phyloP scores from a whole-genome alignment of 2,329 filamentous ascomycete species.

The Colletotrichum siamense region DNA sequence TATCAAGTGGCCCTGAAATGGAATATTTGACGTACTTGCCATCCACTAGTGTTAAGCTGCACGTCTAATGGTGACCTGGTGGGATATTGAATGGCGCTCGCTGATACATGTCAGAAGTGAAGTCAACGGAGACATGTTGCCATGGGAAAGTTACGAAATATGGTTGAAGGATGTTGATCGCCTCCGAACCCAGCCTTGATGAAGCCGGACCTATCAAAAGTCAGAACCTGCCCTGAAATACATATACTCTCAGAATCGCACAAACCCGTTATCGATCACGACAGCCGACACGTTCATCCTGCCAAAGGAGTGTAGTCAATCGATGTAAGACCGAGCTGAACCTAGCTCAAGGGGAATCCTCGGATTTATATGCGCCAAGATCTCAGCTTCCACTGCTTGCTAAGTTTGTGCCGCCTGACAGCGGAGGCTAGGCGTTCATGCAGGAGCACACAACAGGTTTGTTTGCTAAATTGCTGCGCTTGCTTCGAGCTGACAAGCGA shows the following conservation, averaged over 20 bases:
- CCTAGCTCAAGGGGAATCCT: not conserved
- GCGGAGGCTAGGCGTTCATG: not conserved
- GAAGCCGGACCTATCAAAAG: not conserved
- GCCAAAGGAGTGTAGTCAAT: not conserved
- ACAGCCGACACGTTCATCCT: not conserved
- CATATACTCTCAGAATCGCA: not conserved
- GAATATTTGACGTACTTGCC: not conserved
- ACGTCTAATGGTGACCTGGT: not conserved
- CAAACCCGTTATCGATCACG: not conserved
- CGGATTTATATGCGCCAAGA: not conserved
- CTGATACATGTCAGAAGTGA: not conserved
- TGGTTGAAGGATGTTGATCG: not conserved
- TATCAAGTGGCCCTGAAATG: not conserved
- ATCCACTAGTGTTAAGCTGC: not conserved
- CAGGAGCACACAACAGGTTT: not conserved
- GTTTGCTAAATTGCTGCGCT: not conserved
- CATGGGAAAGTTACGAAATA: not conserved
- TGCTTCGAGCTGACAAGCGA: not conserved
- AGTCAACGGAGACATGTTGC: not conserved
- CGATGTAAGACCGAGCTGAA: not conserved
- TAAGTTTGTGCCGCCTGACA: not conserved
- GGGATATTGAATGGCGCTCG: not conserved
- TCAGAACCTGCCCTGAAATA: rapidly evolving
- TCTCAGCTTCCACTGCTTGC: not conserved
- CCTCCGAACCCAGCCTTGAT: not conserved